These are phyloP conservation scores for Verticillium isaacii DNA, from an alignment of 2,329 filamentous ascomycete genomes.

Conservation along the genomic window DNA sequence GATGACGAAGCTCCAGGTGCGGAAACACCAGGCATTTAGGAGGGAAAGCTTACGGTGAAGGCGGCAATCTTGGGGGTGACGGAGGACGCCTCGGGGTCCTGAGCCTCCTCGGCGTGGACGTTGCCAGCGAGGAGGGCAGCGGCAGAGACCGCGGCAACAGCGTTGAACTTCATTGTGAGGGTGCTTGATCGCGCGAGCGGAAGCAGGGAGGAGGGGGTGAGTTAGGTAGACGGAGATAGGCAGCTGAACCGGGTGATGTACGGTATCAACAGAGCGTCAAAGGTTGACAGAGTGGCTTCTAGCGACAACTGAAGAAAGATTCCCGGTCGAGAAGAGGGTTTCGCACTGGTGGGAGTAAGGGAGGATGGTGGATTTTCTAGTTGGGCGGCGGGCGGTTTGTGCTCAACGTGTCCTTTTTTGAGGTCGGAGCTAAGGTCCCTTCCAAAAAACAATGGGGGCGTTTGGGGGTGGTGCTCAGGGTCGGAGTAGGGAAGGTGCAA, in stretches of 20 bases:
- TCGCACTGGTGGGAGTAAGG: constrained; percentile 8
- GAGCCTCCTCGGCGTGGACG: constrained; percentile 63
- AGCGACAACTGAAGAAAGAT: background rate
- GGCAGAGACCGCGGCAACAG: constrained; percentile 70
- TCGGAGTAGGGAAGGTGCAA: background rate
- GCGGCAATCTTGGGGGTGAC: constrained; percentile 65
- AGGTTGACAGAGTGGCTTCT: background rate
- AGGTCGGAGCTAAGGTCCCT: constrained; percentile 5
- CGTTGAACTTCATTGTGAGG: constrained; percentile 76
- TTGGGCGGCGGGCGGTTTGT: background rate
- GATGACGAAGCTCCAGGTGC: background rate
- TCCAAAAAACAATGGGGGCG: constrained; percentile 2
- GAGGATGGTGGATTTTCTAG: constrained; percentile 5
- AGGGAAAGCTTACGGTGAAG: constrained; percentile 70
- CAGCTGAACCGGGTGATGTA: background rate
- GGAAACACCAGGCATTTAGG: background rate
- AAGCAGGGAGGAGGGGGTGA: background rate
- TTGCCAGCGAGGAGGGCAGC: constrained; percentile 68
- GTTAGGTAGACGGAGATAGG: background rate
- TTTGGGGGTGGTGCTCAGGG: constrained; percentile 2
- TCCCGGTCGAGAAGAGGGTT: constrained; percentile 4
- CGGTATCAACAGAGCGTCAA: background rate
- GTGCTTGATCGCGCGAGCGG: constrained; percentile 6
- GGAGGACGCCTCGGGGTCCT: constrained; percentile 51
- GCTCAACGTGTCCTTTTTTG: constrained; percentile 17